Evolutionary conservation across 768 basidiomycete species (phyloP), one percentile per base, ranked within the genome.

Genomic region (Obba rivulosa): DNA sequence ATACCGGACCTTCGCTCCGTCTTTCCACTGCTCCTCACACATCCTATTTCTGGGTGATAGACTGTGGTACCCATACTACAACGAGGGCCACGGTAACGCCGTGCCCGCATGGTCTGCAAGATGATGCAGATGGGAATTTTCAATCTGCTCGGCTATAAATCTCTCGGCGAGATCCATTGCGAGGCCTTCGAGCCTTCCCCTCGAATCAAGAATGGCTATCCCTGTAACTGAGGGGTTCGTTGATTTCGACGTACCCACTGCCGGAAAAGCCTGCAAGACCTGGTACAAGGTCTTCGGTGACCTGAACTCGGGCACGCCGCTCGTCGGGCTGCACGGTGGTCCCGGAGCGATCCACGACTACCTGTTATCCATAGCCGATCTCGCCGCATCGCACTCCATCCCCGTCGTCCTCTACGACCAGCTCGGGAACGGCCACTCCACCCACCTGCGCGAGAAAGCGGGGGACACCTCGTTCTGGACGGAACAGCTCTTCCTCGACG

Each of bases 331-430:
- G 1, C 77, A 79, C 47, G 78, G 77, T 4, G 77, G 77, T 2
- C 76, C 75, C 0, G 74, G 73, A 4, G 51, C 67, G 5, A 57
- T 68, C 0, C 71, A 74, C 43, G 60, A 69, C 34, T 76, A 75
- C 49, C 53, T 78, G 47, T 58, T 69, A 44, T 64, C 73, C 2
- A 58, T 68, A 46, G 57, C 51, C 43, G 66, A 73, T 20, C 65
- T 78, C 42, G 50, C 37, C 45, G 48, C 40, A 43, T 46, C 11
- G 10, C 49, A 58, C 39, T 56, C 56, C 41, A 68, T 69, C 31
- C 70, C 75, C 1, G 65, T 79, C 49, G 56, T 79, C 35, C 66
- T 79, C 56, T 79, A 79, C 50, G 77, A 78, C 51, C 76, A 78
- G 62, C 57, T 79, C 40, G 78, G 77, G 7, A 69, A 58, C 52